A percentile compares a stretch with the other conserved stretches of the same genome.
Conservation (phyloP, 345 rosid genomes). For the Brassica carinata region DNA sequence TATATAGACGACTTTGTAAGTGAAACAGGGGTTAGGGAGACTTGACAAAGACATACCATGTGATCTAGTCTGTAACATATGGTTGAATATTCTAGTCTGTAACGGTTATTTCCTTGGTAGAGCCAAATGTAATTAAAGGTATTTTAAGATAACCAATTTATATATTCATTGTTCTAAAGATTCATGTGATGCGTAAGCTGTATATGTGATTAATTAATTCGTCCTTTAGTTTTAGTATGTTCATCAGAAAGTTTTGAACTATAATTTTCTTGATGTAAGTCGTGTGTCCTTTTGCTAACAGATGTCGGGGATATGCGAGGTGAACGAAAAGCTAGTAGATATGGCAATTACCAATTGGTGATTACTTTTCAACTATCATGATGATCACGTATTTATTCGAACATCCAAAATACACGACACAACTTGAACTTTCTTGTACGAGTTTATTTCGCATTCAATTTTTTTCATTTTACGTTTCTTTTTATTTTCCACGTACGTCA, state of each 20-base stretch:
- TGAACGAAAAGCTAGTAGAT: neutral
- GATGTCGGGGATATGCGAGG: neutral
- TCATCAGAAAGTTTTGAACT: neutral
- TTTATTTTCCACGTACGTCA: neutral
- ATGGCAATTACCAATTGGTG: neutral
- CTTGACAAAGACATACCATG: neutral
- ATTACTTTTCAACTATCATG: neutral
- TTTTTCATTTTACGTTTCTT: neutral
- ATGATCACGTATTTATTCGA: neutral
- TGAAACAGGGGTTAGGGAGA: neutral
- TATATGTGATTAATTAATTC: neutral
- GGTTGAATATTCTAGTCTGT: neutral
- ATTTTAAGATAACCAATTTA: neutral
- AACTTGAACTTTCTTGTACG: neutral
- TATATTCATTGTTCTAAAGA: neutral
- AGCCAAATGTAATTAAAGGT: neutral
- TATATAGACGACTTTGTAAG: conserved; percentile 11
- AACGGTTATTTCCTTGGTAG: neutral
- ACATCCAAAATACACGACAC: neutral
- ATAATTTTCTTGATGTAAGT: neutral
- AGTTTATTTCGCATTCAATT: neutral
- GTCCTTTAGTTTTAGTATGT: neutral
- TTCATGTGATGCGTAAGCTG: neutral
- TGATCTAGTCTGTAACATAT: neutral
- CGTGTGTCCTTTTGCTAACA: neutral